phyloP scores from a whole-genome alignment of 768 basidiomycete genomes.

The Lyophyllum atratum region DNA sequence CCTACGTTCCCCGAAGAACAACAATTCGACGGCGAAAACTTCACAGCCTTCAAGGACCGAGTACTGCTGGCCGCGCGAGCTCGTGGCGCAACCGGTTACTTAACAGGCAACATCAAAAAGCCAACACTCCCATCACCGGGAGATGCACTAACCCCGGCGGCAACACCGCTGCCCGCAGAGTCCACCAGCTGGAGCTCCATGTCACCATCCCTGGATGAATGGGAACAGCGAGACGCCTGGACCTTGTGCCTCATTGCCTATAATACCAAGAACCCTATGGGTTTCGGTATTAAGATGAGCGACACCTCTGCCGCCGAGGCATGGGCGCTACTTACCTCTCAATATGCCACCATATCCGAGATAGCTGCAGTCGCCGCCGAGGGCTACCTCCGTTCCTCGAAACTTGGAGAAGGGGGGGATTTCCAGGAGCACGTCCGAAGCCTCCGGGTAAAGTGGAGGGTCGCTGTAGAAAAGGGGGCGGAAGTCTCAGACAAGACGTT shows the following conservation, averaged over 20 bases:
- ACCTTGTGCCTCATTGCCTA: slow-evolving; percentile 12
- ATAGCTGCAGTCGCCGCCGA: neutral
- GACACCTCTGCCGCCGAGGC: slow-evolving; percentile 26
- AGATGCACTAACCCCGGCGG: neutral
- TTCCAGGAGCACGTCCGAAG: neutral
- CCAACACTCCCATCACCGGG: slow-evolving; percentile 14
- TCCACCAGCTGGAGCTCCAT: neutral
- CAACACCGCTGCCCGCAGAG: neutral
- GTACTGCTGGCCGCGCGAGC: slow-evolving; percentile 10
- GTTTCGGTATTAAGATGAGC: slow-evolving; percentile 19
- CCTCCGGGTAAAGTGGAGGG: neutral
- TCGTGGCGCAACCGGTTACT: slow-evolving; percentile 18
- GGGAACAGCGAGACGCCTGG: slow-evolving; percentile 18
- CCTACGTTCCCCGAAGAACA: slow-evolving; percentile 17
- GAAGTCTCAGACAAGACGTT: too few relatives aligned
- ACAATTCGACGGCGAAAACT: slow-evolving; percentile 22
- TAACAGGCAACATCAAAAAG: slow-evolving; percentile 17
- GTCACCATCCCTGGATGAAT: slow-evolving; percentile 20
- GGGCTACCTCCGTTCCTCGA: neutral
- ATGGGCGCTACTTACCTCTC: slow-evolving; percentile 14
- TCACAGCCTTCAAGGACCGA: slow-evolving; percentile 10
- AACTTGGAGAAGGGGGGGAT: neutral
- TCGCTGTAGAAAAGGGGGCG: too few relatives aligned
- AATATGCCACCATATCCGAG: slow-evolving; percentile 4
- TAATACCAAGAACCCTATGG: slow-evolving; percentile 25